phyloP scores from a whole-genome alignment of 306 rosid species.

The Inga oerstediana region DNA sequence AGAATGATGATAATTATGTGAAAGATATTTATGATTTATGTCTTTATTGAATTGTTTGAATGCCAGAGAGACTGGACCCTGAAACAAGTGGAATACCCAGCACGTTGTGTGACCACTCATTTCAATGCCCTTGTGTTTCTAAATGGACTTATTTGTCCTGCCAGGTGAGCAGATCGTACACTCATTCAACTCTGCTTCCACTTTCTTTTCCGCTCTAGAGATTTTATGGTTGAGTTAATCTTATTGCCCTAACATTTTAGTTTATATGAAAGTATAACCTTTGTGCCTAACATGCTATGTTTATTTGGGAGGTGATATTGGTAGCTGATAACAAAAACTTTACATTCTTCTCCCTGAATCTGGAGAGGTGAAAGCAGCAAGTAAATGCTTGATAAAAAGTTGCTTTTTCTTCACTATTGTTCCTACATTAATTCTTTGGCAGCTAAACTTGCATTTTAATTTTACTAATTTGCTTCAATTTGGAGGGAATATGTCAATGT shows the following conservation, averaged over 20 bases:
- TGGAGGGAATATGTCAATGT: neutral
- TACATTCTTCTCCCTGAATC: constrained; percentile 8
- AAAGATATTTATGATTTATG: constrained; percentile 16
- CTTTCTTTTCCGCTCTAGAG: neutral
- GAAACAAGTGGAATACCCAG: constrained; percentile 78
- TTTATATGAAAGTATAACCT: constrained; percentile 1
- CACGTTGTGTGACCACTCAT: constrained; percentile 90
- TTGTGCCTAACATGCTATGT: constrained; percentile 1
- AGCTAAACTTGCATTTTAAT: constrained; percentile 4
- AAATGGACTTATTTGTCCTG: constrained; percentile 93
- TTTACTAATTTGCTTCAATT: neutral
- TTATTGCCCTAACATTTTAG: neutral
- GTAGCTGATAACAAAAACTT: constrained; percentile 20
- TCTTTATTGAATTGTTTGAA: constrained; percentile 34
- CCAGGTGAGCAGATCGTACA: constrained; percentile 59
- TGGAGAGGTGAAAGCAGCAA: neutral
- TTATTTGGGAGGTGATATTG: constrained; percentile 11
- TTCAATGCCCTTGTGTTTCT: constrained; percentile 90
- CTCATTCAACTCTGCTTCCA: constrained; percentile 18
- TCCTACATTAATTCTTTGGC: neutral
- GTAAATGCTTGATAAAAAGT: neutral
- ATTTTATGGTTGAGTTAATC: constrained; percentile 32
- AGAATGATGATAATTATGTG: constrained; percentile 19
- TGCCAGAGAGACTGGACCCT: constrained; percentile 86
- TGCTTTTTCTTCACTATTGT: neutral